A percentile compares a stretch with the other conserved stretches of the same genome.
Evolutionary conservation across 345 rosid genomes (phyloP).

Genomic region (Gossypioides kirkii): DNA sequence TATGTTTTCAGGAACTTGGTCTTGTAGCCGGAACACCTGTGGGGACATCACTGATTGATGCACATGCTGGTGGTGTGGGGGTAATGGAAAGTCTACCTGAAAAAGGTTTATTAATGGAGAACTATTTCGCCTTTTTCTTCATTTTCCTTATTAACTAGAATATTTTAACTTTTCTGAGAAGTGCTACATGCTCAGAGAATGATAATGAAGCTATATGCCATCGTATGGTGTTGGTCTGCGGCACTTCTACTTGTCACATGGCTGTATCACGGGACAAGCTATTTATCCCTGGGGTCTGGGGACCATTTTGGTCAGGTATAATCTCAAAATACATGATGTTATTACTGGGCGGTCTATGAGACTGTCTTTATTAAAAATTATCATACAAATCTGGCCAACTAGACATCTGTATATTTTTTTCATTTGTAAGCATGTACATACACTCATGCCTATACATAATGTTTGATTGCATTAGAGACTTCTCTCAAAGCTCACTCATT

Average conservation of each 20-base stretch:
- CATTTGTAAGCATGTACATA: neutral
- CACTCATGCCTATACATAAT: neutral
- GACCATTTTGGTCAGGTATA: conserved; percentile 98
- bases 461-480: neutral
- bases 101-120: conserved; percentile 38
- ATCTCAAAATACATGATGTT: neutral
- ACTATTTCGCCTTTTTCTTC: neutral
- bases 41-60: conserved; percentile 89
- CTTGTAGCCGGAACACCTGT: conserved; percentile 78
- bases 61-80: conserved; percentile 99
- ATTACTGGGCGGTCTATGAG: neutral
- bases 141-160: neutral
- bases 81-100: conserved; percentile 74
- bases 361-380: neutral
- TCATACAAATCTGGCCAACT: neutral
- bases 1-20: conserved; percentile 65
- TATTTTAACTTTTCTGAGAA: conserved; percentile 4
- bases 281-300: conserved; percentile 97
- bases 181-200: conserved; percentile 29
- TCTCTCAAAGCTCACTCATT: neutral
- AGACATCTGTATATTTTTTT: neutral
- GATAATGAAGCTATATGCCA: conserved; percentile 64
- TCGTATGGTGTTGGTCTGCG: conserved; percentile 88
- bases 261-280: conserved; percentile 77
- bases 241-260: conserved; percentile 98